phyloP scores from a whole-genome alignment of 1,139 yeast species.

The Kurtzmaniella quercitrusa region DNA sequence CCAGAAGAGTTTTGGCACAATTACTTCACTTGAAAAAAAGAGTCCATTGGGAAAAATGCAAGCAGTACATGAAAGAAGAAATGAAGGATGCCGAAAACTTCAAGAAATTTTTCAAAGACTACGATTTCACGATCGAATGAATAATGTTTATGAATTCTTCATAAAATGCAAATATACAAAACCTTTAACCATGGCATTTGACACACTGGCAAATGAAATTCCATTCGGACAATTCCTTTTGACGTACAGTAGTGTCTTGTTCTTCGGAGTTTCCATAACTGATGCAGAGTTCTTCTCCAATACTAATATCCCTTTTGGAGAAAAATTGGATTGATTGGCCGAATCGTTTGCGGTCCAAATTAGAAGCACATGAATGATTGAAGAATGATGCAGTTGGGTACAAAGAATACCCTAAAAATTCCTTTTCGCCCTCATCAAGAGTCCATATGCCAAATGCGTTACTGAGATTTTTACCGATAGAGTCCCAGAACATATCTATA shows the following conservation, averaged over 20 bases:
- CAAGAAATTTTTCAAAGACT: slow-evolving; percentile 44
- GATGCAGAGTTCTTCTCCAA: slow-evolving; percentile 56
- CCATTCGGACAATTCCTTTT: slow-evolving; percentile 50
- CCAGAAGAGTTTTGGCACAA: slow-evolving; percentile 68
- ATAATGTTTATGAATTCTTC: neutral
- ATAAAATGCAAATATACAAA: neutral
- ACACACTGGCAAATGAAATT: slow-evolving; percentile 57
- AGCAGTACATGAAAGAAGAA: slow-evolving; percentile 56
- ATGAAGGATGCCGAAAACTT: slow-evolving; percentile 57
- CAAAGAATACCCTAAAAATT: slow-evolving; percentile 64
- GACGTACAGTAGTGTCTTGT: slow-evolving; percentile 40
- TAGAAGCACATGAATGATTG: slow-evolving; percentile 64
- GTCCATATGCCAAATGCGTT: slow-evolving; percentile 79
- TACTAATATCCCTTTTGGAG: slow-evolving; percentile 25
- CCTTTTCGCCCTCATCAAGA: slow-evolving; percentile 41
- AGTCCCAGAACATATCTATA: slow-evolving; percentile 38
- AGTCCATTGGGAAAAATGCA: slow-evolving; percentile 70
- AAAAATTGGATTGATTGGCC: slow-evolving; percentile 20
- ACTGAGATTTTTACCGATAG: slow-evolving; percentile 63
- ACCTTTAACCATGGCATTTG: slow-evolving; percentile 29
- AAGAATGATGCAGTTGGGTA: slow-evolving; percentile 68
- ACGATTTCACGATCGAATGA: slow-evolving; percentile 33
- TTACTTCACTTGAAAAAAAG: slow-evolving; percentile 57
- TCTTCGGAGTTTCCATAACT: slow-evolving; percentile 55
- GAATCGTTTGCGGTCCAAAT: slow-evolving; percentile 29